Base-by-base conservation (phyloP, 2,329 filamentous ascomycete species). In the Aspergillus eucalypticola region DNA sequence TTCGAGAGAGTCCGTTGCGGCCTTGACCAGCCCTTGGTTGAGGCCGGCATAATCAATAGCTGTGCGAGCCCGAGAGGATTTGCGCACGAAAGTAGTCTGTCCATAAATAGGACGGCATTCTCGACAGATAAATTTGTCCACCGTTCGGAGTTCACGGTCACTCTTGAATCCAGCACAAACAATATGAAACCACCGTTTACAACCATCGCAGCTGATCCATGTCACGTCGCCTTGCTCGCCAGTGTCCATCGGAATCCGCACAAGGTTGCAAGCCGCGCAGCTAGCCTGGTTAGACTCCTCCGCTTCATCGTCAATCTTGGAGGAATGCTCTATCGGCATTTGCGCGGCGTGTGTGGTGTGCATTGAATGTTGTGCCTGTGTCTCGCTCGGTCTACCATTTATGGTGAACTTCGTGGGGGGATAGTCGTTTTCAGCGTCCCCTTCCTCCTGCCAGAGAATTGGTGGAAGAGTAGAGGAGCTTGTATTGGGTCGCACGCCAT, bases 121-220 rank as follows among this genome's bases (percentile, higher is more conserved):
- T 54, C 76, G 76, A 72, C 87, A 90, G 68, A 88, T 87, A 69
- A 85, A 90, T 71, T 89, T 89, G 76, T 89, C 87, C 48, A 90
- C 85, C 56, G 84, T 85, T 58, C 85, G 83, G 35, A 88, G 83
- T 69, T 89, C 86, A 25, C 83, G 80, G 64, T 86, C 85, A 66
- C 82, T 87, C 70, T 84, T 85, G 73, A 89, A 88, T 3, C 86
- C 86, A 53, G 86, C 86, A 70, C 87, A 90, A 56, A 85, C 82
- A 61, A 86, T 86, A 74, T 90, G 87, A 68, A 86, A 88, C 87
- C 87, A 90, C 59, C 81, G 81, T 69, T 88, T 87, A 75, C 87
- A 90, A 25, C 85, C 86, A 71, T 89, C 86, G 69, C 87, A 90
- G 44, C 83, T 84, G 62, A 90, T 87, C 87, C 87, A 90, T 13